Percentiles rank a stretch among this genome's conserved stretches.
These are phyloP conservation scores for Betula pendula DNA, from an alignment of 306 rosid species.

Conservation along the genomic window DNA sequence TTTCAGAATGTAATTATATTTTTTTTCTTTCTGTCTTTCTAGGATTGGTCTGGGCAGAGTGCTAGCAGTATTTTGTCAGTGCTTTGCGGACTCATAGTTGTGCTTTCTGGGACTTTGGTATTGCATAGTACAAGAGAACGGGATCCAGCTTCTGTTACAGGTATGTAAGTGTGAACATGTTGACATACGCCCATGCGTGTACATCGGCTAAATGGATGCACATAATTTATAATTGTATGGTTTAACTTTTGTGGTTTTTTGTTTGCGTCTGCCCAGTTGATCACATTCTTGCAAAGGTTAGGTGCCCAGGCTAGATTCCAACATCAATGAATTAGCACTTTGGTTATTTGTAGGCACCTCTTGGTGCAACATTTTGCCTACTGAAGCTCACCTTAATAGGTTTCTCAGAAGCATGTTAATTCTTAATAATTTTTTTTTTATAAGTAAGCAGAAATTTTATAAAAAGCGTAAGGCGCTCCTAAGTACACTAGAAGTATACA, in stretches of 20 bases:
- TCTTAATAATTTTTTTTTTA: too few species aligned
- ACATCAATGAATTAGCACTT: not conserved
- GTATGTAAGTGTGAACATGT: slow-evolving; percentile 32
- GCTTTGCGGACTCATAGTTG: slow-evolving; percentile 82
- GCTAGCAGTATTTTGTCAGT: slow-evolving; percentile 74
- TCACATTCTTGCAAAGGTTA: not conserved
- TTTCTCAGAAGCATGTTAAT: too few species aligned
- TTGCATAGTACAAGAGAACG: slow-evolving; percentile 77
- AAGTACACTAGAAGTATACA: too few species aligned
- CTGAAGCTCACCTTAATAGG: not conserved
- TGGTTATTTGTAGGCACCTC: not conserved
- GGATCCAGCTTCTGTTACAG: slow-evolving; percentile 61
- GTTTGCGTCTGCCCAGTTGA: not conserved
- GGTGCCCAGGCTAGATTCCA: not conserved
- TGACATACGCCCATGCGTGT: not conserved
- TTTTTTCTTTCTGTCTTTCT: slow-evolving; percentile 4
- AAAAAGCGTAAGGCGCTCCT: too few species aligned
- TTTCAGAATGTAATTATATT: not conserved
- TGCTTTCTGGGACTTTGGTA: slow-evolving; percentile 81
- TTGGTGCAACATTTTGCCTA: not conserved
- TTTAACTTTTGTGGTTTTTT: not conserved
- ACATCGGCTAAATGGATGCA: not conserved
- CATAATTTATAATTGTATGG: not conserved
- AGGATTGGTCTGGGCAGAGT: slow-evolving; percentile 95
- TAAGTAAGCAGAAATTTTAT: too few species aligned